phyloP scores from a whole-genome alignment of 768 basidiomycete genomes.

The Obba rivulosa region DNA sequence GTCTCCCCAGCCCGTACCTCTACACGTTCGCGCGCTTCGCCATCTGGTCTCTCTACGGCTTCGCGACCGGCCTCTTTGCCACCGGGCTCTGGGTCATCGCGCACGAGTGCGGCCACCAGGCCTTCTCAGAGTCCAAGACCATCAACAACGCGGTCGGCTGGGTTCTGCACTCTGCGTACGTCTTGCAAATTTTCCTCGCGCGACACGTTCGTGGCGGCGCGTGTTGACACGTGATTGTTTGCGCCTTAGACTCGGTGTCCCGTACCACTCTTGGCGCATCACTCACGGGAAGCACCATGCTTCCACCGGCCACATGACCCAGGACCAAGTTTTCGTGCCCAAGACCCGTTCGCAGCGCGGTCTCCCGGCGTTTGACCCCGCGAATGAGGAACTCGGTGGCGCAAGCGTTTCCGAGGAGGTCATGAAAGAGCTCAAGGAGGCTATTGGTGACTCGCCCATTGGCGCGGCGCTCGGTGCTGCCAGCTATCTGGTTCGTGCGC shows the following conservation, averaged over 20 bases:
- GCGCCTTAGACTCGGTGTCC: constrained; percentile 72
- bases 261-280: constrained; percentile 96
- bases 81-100: constrained; percentile 95
- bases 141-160: constrained; percentile 93
- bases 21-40: constrained; percentile 59
- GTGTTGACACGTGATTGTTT: constrained; percentile 19
- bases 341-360: constrained; percentile 73
- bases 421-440: constrained; percentile 73
- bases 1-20: constrained; percentile 54
- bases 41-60: constrained; percentile 77
- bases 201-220: background rate
- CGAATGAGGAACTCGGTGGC: constrained; percentile 61
- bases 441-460: constrained; percentile 88
- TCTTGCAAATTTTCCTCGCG: constrained; percentile 4
- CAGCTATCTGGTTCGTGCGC: constrained; percentile 51
- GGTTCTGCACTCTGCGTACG: constrained; percentile 86
- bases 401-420: constrained; percentile 62
- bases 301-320: constrained; percentile 85
- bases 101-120: constrained; percentile 95
- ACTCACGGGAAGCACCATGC: constrained; percentile 95
- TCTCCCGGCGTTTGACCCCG: constrained; percentile 59
- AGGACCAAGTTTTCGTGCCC: constrained; percentile 96
- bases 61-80: constrained; percentile 77
- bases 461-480: constrained; percentile 49
- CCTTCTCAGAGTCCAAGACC: constrained; percentile 87